Evolutionary conservation across 2,329 filamentous ascomycete genomes (phyloP).

Genomic region (Fusarium denticulatum): DNA sequence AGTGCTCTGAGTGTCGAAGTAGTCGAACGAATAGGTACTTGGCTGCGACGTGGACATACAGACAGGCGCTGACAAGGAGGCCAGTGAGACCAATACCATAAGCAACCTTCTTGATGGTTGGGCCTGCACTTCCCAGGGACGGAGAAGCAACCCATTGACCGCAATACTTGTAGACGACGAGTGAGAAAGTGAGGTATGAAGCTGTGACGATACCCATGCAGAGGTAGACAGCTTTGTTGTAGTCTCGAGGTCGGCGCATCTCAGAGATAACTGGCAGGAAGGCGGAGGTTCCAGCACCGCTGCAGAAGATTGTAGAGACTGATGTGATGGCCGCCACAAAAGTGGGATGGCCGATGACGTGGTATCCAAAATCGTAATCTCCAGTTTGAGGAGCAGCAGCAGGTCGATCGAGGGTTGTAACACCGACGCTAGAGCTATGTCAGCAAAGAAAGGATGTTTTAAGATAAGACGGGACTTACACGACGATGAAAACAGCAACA

Average conservation of each 20-base stretch:
- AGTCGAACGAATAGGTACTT: conserved; percentile 55
- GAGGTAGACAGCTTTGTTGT: conserved; percentile 39
- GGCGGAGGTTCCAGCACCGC: conserved; percentile 54
- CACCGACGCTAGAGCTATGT: conserved; percentile 41
- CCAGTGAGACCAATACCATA: conserved; percentile 47
- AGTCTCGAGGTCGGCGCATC: conserved; percentile 54
- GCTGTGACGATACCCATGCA: conserved; percentile 39
- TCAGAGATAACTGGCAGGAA: conserved; percentile 62
- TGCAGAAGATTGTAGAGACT: conserved; percentile 55
- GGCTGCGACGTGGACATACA: conserved; percentile 52
- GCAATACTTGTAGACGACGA: conserved; percentile 47
- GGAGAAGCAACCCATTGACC: conserved; percentile 45
- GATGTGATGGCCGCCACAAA: conserved; percentile 66
- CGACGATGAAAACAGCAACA: conserved; percentile 66
- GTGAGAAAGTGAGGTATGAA: conserved; percentile 44
- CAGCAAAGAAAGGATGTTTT: no score
- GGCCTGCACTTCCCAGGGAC: conserved; percentile 43
- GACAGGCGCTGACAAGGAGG: conserved; percentile 44
- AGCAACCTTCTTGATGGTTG: conserved; percentile 46
- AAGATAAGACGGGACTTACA: not conserved
- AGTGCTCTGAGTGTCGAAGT: conserved; percentile 49
- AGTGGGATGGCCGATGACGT: conserved; percentile 59
- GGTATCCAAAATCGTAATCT: conserved; percentile 64
- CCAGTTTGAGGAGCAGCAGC: conserved; percentile 66
- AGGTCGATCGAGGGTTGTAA: conserved; percentile 60